A percentile compares a stretch with the other conserved stretches of the same genome.
phyloP scores from a whole-genome alignment of 192 early-diverging fungal genomes.

The Rhizophlyctis rosea region DNA sequence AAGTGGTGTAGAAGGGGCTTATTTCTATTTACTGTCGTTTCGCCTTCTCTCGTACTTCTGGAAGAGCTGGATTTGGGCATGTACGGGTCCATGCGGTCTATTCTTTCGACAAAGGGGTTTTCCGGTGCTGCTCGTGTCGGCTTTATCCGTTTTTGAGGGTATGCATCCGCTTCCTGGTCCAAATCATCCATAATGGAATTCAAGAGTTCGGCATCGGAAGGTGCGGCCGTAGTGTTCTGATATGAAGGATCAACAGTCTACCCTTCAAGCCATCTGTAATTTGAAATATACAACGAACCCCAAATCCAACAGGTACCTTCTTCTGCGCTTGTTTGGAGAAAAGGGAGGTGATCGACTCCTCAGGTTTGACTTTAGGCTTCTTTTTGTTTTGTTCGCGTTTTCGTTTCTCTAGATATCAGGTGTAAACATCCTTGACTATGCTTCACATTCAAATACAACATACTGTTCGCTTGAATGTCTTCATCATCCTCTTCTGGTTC shows the following conservation, averaged over 20 bases:
- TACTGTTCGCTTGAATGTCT: slow-evolving; percentile 16
- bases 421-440: neutral
- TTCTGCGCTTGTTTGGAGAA: slow-evolving; percentile 40
- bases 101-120: neutral
- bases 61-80: neutral
- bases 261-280: slow-evolving; percentile 12
- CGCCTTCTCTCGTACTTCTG: neutral
- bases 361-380: slow-evolving; percentile 18
- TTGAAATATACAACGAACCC: neutral
- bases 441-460: slow-evolving; percentile 1
- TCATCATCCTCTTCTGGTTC: slow-evolving; percentile 37
- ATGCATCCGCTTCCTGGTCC: slow-evolving; percentile 23
- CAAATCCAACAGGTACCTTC: slow-evolving; percentile 4
- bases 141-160: slow-evolving; percentile 5
- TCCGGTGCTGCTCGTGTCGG: neutral
- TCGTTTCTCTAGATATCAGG: slow-evolving; percentile 23
- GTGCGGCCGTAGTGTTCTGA: slow-evolving; percentile 13
- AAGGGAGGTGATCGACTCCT: slow-evolving; percentile 36
- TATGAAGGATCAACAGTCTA: neutral
- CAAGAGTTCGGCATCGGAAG: slow-evolving; percentile 33
- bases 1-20: neutral
- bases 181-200: slow-evolving; percentile 39
- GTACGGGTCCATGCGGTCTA: neutral
- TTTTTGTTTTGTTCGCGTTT: slow-evolving; percentile 37
- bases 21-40: neutral